Evolutionary conservation across 129 eudicot species (phyloP).

Genomic region (Smallanthus sonchifolius): DNA sequence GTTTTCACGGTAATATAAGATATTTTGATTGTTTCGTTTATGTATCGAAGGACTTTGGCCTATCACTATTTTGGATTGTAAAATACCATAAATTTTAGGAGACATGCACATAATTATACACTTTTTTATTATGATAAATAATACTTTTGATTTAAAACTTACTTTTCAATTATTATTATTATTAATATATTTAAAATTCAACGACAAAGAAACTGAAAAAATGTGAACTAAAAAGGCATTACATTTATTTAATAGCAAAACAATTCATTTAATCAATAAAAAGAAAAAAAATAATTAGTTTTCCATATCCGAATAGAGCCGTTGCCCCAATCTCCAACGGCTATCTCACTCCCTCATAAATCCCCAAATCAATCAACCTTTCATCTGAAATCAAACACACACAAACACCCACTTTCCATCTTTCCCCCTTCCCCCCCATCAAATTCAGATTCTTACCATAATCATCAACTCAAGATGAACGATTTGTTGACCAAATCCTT

Average conservation of each 20-base stretch:
- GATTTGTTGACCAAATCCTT: constrained; percentile 85
- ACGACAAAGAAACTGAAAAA: neutral
- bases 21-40: no score
- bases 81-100: no score
- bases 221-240: neutral
- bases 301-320: constrained; percentile 17
- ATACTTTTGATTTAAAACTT: neutral
- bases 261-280: neutral
- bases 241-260: neutral
- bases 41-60: no score
- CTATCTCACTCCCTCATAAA: constrained; percentile 15
- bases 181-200: no score
- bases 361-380: constrained; percentile 7
- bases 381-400: constrained; percentile 14
- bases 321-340: constrained; percentile 31
- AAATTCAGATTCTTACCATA: constrained; percentile 19
- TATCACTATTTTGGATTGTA: no score
- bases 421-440: neutral
- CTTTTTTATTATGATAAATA: neutral
- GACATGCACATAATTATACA: no score
- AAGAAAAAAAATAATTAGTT: neutral
- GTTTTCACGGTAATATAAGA: no score
- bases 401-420: constrained; percentile 6
- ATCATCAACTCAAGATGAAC: constrained; percentile 48
- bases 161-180: no score